These are phyloP conservation scores for Trichoderma arundinaceum DNA, from an alignment of 2,329 filamentous ascomycete species.

Conservation along the genomic window DNA sequence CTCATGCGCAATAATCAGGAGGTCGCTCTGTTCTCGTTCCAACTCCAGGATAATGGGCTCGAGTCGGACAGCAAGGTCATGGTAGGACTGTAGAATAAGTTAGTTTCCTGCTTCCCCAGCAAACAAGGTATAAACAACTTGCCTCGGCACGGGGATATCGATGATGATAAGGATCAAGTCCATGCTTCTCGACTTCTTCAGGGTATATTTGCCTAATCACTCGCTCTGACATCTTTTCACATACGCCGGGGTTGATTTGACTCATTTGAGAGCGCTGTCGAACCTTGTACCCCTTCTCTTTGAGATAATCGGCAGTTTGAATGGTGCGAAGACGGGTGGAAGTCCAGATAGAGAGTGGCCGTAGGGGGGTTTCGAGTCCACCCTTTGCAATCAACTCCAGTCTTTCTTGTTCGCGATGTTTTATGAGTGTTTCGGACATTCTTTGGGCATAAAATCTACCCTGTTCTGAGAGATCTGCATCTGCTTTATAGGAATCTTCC, in stretches of 20 bases:
- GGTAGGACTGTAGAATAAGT: conserved; percentile 74
- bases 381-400: conserved; percentile 70
- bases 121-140: conserved; percentile 17
- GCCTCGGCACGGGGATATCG: conserved; percentile 94
- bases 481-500: conserved; percentile 89
- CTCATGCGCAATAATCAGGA: conserved; percentile 98
- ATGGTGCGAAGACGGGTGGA: conserved; percentile 89
- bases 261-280: conserved; percentile 95
- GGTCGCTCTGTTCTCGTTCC: conserved; percentile 93
- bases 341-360: conserved; percentile 90
- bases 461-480: conserved; percentile 80
- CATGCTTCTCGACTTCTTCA: conserved; percentile 90
- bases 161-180: conserved; percentile 94
- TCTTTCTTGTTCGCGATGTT: conserved; percentile 83
- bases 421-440: conserved; percentile 83
- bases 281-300: conserved; percentile 80
- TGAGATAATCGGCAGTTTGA: conserved; percentile 85
- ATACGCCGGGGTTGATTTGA: conserved; percentile 94
- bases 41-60: conserved; percentile 98
- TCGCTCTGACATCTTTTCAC: conserved; percentile 87
- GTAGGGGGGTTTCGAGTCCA: conserved; percentile 70
- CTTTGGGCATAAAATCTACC: conserved; percentile 81
- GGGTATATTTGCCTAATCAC: conserved; percentile 83
- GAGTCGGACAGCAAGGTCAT: conserved; percentile 95
- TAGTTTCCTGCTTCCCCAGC: conserved; percentile 16